A percentile compares a stretch with the other conserved stretches of the same genome.
phyloP scores from a whole-genome alignment of 306 rosid genomes.

The Ziziphus jujuba region DNA sequence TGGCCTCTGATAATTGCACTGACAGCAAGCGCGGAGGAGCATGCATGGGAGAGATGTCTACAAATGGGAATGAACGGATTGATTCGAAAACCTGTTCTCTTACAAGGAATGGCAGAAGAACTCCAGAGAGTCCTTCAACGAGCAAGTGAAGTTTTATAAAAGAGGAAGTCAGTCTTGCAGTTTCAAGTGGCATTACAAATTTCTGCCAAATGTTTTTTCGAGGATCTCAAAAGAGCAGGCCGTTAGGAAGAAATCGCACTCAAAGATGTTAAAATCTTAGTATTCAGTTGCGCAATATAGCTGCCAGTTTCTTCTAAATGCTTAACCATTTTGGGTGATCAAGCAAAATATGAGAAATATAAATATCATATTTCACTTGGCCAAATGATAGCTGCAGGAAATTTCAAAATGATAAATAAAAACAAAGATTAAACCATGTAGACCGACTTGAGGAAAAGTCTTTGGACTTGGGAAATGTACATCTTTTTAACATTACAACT shows the following conservation, averaged over 20 bases:
- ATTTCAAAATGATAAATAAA: too few species aligned
- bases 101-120: constrained; percentile 62
- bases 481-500: too few species aligned
- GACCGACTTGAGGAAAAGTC: too few species aligned
- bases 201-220: not conserved
- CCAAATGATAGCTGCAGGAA: not conserved
- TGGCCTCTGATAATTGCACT: constrained; percentile 78
- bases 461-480: too few species aligned
- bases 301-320: constrained; percentile 1
- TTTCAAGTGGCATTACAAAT: not conserved
- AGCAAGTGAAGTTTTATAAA: constrained; percentile 48
- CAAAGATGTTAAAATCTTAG: constrained; percentile 11
- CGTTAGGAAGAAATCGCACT: constrained; percentile 9
- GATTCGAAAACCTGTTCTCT: constrained; percentile 66
- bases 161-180: not conserved
- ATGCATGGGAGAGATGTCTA: constrained; percentile 65
- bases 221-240: constrained; percentile 13
- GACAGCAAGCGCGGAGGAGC: constrained; percentile 63
- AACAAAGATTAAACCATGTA: too few species aligned
- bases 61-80: constrained; percentile 76
- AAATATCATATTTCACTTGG: not conserved
- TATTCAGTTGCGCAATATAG: constrained; percentile 22
- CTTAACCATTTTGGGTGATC: constrained; percentile 16
- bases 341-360: not conserved
- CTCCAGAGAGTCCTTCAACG: constrained; percentile 53